phyloP scores from a whole-genome alignment of 2,329 filamentous ascomycete genomes.

The Endoconidiophora laricicola region DNA sequence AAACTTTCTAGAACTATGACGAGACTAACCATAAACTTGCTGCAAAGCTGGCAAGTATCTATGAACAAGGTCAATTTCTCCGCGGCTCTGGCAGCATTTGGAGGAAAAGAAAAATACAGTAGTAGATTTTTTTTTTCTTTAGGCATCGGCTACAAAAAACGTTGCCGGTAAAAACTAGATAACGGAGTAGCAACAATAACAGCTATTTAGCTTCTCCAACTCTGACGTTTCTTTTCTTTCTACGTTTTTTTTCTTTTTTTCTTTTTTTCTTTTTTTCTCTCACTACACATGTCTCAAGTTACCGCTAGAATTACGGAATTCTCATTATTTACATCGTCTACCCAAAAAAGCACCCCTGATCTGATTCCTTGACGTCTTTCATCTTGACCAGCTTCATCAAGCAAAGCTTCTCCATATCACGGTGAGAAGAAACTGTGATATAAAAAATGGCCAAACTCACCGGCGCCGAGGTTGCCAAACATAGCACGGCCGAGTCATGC shows the following conservation, averaged over 20 bases:
- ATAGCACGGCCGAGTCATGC: conserved; percentile 68
- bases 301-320: too few species aligned
- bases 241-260: not conserved
- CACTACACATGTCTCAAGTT: not conserved
- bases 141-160: too few species aligned
- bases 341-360: not conserved
- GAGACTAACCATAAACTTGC: too few species aligned
- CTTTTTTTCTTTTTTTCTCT: not conserved
- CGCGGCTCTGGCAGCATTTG: too few species aligned
- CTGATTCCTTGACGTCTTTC: not conserved
- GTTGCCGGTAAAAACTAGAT: too few species aligned
- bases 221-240: not conserved
- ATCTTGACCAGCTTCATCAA: not conserved
- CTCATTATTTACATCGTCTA: too few species aligned
- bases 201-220: not conserved
- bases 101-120: not conserved
- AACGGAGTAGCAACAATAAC: not conserved
- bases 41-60: too few species aligned
- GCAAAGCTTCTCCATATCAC: not conserved
- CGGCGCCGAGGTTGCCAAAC: conserved; percentile 43
- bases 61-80: too few species aligned
- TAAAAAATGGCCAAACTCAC: conserved; percentile 26
- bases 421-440: too few species aligned
- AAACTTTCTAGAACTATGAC: too few species aligned
- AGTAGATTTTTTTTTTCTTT: too few species aligned